Conservation (phyloP, 371 early-diverging fungal genomes). For the Mucor indicus region DNA sequence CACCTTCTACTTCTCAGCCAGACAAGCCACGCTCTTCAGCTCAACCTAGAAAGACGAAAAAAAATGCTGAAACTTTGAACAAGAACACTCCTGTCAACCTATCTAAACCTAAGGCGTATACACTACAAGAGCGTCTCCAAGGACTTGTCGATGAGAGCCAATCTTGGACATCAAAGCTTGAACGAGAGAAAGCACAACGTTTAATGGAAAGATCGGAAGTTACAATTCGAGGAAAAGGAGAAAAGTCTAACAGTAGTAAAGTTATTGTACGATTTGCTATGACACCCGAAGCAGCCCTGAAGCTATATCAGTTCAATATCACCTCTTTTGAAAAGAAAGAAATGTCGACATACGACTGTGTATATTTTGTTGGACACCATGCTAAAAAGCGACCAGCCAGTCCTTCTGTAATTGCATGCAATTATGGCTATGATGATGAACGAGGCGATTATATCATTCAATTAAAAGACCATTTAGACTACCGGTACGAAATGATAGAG, state of each 20-base stretch:
- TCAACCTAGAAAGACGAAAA: too few species aligned
- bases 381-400: slow-evolving; percentile 54
- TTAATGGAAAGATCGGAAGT: slow-evolving; percentile 5
- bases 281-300: slow-evolving; percentile 53
- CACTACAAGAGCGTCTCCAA: slow-evolving; percentile 26
- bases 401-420: slow-evolving; percentile 43
- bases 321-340: slow-evolving; percentile 82
- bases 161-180: slow-evolving; percentile 11
- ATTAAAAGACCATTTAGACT: slow-evolving; percentile 73
- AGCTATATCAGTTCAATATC: slow-evolving; percentile 59
- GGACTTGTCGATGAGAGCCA: slow-evolving; percentile 23
- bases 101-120: slow-evolving; percentile 14
- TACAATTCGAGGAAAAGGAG: neutral
- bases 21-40: too few species aligned
- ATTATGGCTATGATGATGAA: slow-evolving; percentile 83
- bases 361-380: slow-evolving; percentile 86
- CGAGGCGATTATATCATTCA: slow-evolving; percentile 81
- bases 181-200: slow-evolving; percentile 17
- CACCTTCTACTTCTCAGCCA: too few species aligned
- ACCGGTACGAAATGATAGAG: slow-evolving; percentile 80
- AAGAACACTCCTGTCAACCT: neutral
- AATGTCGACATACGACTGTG: slow-evolving; percentile 71
- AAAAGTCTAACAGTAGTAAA: neutral
- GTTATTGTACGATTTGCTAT: slow-evolving; percentile 35
- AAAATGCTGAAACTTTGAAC: too few species aligned